Conservation (phyloP, 345 rosid species). For the Orychophragmus violaceus region DNA sequence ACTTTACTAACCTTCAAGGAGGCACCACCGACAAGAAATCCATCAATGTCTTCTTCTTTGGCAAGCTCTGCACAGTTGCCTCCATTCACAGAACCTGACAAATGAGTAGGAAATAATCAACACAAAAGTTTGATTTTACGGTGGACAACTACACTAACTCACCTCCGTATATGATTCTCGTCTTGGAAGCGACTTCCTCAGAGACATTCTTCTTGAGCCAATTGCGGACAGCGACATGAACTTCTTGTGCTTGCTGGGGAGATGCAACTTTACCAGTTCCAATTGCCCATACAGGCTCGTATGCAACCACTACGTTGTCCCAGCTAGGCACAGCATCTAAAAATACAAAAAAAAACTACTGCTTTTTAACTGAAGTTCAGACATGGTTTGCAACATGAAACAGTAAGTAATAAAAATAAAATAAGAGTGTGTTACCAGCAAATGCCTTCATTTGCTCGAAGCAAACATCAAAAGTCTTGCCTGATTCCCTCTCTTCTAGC, state of each 20-base stretch:
- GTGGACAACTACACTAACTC: neutral
- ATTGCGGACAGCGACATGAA: conserved; percentile 77
- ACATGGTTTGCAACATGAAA: conserved; percentile 7
- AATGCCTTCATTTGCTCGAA: conserved; percentile 82
- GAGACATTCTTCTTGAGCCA: conserved; percentile 94
- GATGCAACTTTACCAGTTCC: conserved; percentile 98
- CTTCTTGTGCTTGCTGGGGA: conserved; percentile 95
- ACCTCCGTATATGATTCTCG: conserved; percentile 98
- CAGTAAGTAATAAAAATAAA: neutral
- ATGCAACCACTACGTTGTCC: conserved; percentile 87
- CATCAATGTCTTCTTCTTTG: conserved; percentile 94
- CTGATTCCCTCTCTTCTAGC: conserved; percentile 89
- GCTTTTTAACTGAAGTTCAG: no score
- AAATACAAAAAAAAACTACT: no score
- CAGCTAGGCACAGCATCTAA: conserved; percentile 91
- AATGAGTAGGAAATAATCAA: conserved; percentile 3
- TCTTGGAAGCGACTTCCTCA: conserved; percentile 84
- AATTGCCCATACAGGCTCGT: conserved; percentile 99
- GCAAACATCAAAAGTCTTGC: conserved; percentile 93
- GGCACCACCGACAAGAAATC: conserved; percentile 98
- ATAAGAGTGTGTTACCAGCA: conserved; percentile 49
- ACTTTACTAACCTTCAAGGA: conserved; percentile 75
- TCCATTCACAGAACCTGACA: conserved; percentile 89
- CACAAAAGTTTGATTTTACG: neutral
- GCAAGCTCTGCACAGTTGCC: conserved; percentile 89